Conservation (phyloP, 1,284 basidiomycete genomes). For the Cutaneotrichosporon dermatis region DNA sequence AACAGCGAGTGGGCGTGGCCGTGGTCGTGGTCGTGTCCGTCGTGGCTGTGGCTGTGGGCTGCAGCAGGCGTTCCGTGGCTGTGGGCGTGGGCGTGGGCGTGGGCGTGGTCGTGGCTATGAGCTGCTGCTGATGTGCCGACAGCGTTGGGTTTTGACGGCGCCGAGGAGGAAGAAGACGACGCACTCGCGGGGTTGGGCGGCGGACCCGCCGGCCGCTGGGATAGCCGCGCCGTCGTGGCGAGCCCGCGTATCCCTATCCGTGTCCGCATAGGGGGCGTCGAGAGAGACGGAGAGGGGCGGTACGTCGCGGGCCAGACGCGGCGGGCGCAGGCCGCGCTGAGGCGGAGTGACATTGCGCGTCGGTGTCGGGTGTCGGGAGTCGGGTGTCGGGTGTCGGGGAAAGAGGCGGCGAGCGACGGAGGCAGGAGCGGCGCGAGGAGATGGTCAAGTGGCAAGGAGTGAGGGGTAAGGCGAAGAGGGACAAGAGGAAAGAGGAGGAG, state of each 20-base stretch:
- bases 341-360: background rate
- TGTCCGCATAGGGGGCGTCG: background rate
- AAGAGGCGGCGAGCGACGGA: background rate
- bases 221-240: background rate
- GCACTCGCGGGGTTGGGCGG: too few relatives aligned
- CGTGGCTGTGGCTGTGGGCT: slow-evolving; percentile 2
- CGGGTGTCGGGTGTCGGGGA: background rate
- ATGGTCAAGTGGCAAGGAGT: background rate
- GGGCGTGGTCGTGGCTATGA: background rate
- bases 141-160: too few relatives aligned
- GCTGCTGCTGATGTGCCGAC: background rate
- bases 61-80: background rate
- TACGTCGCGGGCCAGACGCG: background rate
- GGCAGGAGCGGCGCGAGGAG: background rate
- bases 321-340: background rate
- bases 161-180: background rate
- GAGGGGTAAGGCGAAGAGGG: background rate
- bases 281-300: background rate
- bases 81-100: background rate
- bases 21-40: slow-evolving; percentile 51
- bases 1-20: slow-evolving; percentile 56
- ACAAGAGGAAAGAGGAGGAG: background rate
- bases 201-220: background rate
- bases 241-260: background rate
- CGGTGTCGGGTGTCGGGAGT: too few relatives aligned